Percentiles rank a stretch among this genome's conserved stretches.
phyloP scores from a whole-genome alignment of 176 grass and related monocot species.

The Luzula sylvatica region DNA sequence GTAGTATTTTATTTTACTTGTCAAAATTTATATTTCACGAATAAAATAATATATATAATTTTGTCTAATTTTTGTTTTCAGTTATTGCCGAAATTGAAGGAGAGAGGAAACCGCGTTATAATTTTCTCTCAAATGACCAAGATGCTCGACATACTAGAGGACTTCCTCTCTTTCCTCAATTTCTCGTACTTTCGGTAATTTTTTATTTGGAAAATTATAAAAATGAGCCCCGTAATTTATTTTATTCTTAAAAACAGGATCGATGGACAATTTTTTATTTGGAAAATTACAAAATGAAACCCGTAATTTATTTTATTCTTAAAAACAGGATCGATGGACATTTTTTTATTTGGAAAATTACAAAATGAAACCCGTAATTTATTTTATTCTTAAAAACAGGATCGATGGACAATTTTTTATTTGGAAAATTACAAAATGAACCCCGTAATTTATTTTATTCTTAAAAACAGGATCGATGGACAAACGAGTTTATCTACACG shows the following conservation, averaged over 20 bases:
- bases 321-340: background rate
- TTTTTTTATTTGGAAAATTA: background rate
- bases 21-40: no score
- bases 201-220: background rate
- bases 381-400: constrained; percentile 21
- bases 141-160: constrained; percentile 67
- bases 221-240: background rate
- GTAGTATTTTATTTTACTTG: constrained; percentile 13
- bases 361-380: no score
- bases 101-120: constrained; percentile 47
- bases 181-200: constrained; percentile 48
- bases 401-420: constrained; percentile 42
- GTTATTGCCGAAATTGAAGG: constrained; percentile 64
- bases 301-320: background rate
- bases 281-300: background rate
- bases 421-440: no score
- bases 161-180: constrained; percentile 28
- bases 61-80: constrained; percentile 6
- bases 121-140: constrained; percentile 62
- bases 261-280: constrained; percentile 2
- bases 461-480: constrained; percentile 53
- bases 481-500: constrained; percentile 37
- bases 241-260: background rate
- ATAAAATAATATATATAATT: background rate
- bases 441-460: background rate